phyloP scores from a whole-genome alignment of 345 rosid species.

The Pistacia vera region DNA sequence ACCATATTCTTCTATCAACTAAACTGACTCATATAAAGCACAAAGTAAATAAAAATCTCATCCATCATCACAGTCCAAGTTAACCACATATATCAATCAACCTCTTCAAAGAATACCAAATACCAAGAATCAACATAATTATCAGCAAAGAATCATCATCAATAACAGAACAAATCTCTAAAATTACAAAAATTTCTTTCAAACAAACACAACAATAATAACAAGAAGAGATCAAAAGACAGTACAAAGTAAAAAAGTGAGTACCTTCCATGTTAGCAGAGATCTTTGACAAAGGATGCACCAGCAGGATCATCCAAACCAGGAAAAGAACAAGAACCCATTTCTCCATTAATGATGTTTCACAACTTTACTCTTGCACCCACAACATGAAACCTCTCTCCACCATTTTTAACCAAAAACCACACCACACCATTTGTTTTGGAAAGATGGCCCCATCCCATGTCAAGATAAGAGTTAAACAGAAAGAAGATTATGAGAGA shows the following conservation, averaged over 20 bases:
- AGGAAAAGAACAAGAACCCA: constrained; percentile 14
- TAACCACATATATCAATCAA: background rate
- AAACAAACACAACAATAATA: background rate
- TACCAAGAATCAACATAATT: background rate
- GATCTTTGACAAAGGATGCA: constrained; percentile 26
- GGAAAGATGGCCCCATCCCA: background rate
- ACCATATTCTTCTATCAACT: background rate
- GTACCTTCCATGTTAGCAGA: constrained; percentile 39
- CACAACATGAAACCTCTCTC: background rate
- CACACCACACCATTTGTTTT: background rate
- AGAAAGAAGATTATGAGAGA: constrained; percentile 1
- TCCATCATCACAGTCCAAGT: background rate
- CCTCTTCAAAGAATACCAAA: background rate
- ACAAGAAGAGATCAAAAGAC: background rate
- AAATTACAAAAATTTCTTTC: background rate
- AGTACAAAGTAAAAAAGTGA: too few species aligned
- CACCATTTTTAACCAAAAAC: constrained; percentile 7
- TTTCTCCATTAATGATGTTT: constrained; percentile 27
- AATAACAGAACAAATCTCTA: background rate
- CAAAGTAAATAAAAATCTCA: background rate
- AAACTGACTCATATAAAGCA: background rate
- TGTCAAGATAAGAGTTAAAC: background rate
- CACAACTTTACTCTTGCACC: background rate
- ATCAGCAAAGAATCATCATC: background rate
- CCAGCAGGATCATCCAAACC: constrained; percentile 29